Evolutionary conservation across 768 basidiomycete species (phyloP).

Genomic region (Trametes punicea): DNA sequence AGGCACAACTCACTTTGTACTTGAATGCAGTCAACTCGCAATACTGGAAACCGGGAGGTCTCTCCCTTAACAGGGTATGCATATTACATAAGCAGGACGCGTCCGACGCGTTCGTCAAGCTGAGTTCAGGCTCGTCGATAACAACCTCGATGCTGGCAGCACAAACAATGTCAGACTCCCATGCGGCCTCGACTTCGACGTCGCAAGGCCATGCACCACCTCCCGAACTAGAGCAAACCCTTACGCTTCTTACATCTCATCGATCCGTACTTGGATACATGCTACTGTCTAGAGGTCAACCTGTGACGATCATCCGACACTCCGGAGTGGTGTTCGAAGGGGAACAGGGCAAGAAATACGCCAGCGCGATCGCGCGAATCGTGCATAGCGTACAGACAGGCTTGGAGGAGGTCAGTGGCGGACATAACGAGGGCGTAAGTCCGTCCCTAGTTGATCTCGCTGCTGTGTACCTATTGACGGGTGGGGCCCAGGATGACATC

Average conservation of each 20-base stretch:
- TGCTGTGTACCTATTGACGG: not conserved
- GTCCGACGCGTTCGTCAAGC: not conserved
- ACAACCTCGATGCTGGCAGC: slow-evolving; percentile 15
- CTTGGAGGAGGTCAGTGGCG: slow-evolving; percentile 70
- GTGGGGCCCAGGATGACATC: slow-evolving; percentile 65
- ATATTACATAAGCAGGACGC: not conserved
- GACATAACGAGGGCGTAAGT: slow-evolving; percentile 58
- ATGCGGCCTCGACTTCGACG: slow-evolving; percentile 1
- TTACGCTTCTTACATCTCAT: slow-evolving; percentile 73
- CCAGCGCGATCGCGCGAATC: slow-evolving; percentile 66
- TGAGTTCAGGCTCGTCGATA: not conserved
- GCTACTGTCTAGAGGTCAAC: slow-evolving; percentile 69
- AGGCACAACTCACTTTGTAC: too few relatives aligned
- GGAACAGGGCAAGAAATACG: slow-evolving; percentile 76
- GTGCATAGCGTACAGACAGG: slow-evolving; percentile 78
- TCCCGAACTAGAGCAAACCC: slow-evolving; percentile 81
- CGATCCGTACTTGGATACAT: slow-evolving; percentile 86
- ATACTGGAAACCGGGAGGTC: too few relatives aligned
- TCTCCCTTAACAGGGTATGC: not conserved
- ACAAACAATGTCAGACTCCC: slow-evolving; percentile 13
- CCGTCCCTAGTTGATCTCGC: not conserved
- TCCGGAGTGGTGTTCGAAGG: slow-evolving; percentile 86
- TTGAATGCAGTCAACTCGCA: too few relatives aligned
- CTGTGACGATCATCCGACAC: slow-evolving; percentile 77
- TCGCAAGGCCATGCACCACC: slow-evolving; percentile 8